These are phyloP conservation scores for Coemansia aciculifera DNA, from an alignment of 192 early-diverging fungal species.

Conservation along the genomic window DNA sequence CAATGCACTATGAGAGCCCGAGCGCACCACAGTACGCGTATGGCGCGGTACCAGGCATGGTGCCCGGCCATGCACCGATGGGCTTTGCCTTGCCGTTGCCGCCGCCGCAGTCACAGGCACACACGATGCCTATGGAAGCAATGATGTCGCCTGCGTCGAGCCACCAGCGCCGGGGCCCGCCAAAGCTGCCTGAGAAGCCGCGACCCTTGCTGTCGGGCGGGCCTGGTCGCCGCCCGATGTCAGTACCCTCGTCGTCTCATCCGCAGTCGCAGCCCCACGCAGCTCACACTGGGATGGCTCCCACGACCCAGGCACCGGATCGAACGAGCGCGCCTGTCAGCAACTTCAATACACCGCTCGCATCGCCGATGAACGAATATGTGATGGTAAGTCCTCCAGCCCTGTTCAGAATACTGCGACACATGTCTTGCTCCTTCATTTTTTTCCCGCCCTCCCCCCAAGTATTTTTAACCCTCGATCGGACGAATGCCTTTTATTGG, in stretches of 20 bases:
- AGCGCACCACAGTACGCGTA: constrained; percentile 4
- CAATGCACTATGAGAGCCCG: constrained; percentile 22
- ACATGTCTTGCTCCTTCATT: not conserved
- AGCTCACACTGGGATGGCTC: not conserved
- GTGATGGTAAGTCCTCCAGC: constrained; percentile 32
- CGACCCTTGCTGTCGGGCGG: constrained; percentile 15
- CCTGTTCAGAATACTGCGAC: not conserved
- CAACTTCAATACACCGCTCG: not conserved
- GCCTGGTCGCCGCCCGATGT: constrained; percentile 10
- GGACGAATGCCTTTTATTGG: not conserved
- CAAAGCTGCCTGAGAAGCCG: constrained; percentile 30
- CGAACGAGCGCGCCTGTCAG: constrained; percentile 10
- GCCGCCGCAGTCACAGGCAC: not conserved
- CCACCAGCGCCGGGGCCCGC: not conserved
- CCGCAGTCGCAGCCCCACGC: constrained; percentile 2
- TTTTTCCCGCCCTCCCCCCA: not conserved
- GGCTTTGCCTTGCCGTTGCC: constrained; percentile 26
- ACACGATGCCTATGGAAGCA: not conserved
- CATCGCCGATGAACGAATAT: constrained; percentile 16
- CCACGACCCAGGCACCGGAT: constrained; percentile 10
- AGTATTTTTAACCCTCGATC: constrained; percentile 11
- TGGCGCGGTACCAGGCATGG: constrained; percentile 9
- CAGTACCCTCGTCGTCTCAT: constrained; percentile 11
- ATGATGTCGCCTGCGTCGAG: not conserved
- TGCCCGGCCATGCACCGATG: constrained; percentile 16